Evolutionary conservation across 2,329 filamentous ascomycete species (phyloP), one percentile per base, ranked within the genome.

Genomic region (Orbilia javanica): DNA sequence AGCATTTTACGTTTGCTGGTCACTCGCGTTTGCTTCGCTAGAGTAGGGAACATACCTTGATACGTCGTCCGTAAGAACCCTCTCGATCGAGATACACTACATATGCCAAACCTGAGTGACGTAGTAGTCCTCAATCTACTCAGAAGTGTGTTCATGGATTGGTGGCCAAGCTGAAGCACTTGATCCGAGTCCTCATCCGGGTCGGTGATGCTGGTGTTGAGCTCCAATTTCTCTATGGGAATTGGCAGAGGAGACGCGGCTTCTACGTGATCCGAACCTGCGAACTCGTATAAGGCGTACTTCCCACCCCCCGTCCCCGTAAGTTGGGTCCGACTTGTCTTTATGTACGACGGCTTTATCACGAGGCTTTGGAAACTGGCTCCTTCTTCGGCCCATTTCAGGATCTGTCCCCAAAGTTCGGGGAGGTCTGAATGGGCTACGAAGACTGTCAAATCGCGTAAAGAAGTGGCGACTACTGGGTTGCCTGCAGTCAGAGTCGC

Each of bases 341-440:
- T 55, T 22, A 46, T 46, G 31, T 71, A 55, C 27, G 44, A 71
- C n/a, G n/a, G n/a, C 55, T 46, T 64, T 55, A 71, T 55, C 46
- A 55, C 68, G 10, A 71, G 57, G 34, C 20, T 53, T 53, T 71
- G 68, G 22, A 71, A 57, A 25, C 22, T 63, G 31, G 34, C 31
- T 71, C 68, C 68, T 71, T 71, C 68, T 64, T 64, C 55, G 22
- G 53, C 57, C 68, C 68, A 71, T 71, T 64, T 64, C 55, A 53
- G 34, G 57, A 71, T 53, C 36, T 64, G 57, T n/a, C 29, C 13
- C 68, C 57, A 71, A 36, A 71, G 55, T 44, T 64, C 55, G 20
- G 68, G 20, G 57, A 71, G 55, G 44, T 71, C 68, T 3, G 29
- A 31, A 55, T 64, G 55, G 31, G 31, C 22, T 8, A 64, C 57